Base-by-base conservation (phyloP, 1,139 yeast species). In the Scheffersomyces lignicola region DNA sequence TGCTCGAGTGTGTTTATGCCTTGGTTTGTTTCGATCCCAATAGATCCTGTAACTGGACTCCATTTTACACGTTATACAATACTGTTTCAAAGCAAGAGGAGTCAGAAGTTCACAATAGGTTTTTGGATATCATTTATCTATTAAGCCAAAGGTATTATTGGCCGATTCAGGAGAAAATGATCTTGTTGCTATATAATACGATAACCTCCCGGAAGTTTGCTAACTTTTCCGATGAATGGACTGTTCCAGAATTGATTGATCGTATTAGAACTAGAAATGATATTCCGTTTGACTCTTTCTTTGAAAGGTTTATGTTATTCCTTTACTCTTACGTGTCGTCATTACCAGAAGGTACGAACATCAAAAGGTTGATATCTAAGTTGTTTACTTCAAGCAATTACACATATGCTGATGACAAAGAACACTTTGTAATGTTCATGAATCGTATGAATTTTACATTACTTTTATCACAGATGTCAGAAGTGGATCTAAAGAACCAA, bases 401-500 rank as follows among this genome's bases (percentile, higher is more conserved):
- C 33, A 56, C 49, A 3, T 67, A 65, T 33, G 51, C 48, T 20
- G 47, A 52, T 15, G 56, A 50, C 12, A 51, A 49, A 24, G 48
- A 46, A 5, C 58, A 60, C 32, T 59, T 47, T 29, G 54, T 53
- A 4, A 67, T 65, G 55, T 69, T 62, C 37, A 43, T 58, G 16
- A 70, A 70, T 41, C 44, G 76, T 31, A 44, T 68, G 25, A 70
- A 70, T 40, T 61, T 68, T 31, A 49, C 67, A 3, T 42, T 64
- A 7, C 40, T 70, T 14, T 49, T 69, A 20, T 43, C 55, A 7
- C 73, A 64, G 41, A 34, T 68, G 3, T 62, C 73, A 1, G 57
- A 53, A 7, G 51, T 65, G 13, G 69, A 66, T 38, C 56, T 67
- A 29, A 56, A 52, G 13, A 52, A 47, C 25, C 71, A 62, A 38